A percentile compares a stretch with the other conserved stretches of the same genome.
phyloP scores from a whole-genome alignment of 176 grass and related monocot genomes.

The Coix lacrymajobi region DNA sequence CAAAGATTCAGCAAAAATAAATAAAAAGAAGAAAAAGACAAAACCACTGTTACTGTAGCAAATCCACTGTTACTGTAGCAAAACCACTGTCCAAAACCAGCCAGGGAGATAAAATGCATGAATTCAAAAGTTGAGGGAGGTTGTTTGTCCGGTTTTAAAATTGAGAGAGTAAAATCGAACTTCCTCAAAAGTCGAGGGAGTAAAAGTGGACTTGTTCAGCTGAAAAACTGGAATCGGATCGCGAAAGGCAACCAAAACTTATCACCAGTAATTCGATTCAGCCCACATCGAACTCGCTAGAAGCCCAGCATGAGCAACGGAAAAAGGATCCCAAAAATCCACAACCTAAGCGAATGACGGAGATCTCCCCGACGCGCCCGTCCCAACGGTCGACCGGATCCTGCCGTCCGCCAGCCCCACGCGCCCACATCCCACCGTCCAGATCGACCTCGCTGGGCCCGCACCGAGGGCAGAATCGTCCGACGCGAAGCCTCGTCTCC shows the following conservation, averaged over 20 bases:
- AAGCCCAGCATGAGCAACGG: not conserved
- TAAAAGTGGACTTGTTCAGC: too few species aligned
- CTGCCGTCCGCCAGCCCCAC: not conserved
- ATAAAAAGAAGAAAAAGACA: too few species aligned
- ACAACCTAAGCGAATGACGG: not conserved
- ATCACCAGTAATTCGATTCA: not conserved
- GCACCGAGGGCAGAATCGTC: slow-evolving; percentile 21
- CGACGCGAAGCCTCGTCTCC: not conserved
- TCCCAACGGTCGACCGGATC: slow-evolving; percentile 14
- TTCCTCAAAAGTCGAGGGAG: too few species aligned
- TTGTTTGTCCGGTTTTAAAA: too few species aligned
- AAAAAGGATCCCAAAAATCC: not conserved
- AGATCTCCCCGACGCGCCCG: not conserved
- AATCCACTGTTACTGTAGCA: too few species aligned
- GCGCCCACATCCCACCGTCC: not conserved
- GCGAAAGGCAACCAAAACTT: not conserved
- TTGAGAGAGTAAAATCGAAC: too few species aligned
- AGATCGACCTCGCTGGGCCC: not conserved
- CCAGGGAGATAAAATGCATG: too few species aligned
- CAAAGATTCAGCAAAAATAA: too few species aligned
- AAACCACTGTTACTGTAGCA: too few species aligned
- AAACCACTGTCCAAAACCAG: too few species aligned
- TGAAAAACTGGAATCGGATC: too few species aligned
- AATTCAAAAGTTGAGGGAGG: too few species aligned
- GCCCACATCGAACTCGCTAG: not conserved